These are phyloP conservation scores for Torulaspora gathmanii DNA, from an alignment of 805 yeast species.

Conservation along the genomic window DNA sequence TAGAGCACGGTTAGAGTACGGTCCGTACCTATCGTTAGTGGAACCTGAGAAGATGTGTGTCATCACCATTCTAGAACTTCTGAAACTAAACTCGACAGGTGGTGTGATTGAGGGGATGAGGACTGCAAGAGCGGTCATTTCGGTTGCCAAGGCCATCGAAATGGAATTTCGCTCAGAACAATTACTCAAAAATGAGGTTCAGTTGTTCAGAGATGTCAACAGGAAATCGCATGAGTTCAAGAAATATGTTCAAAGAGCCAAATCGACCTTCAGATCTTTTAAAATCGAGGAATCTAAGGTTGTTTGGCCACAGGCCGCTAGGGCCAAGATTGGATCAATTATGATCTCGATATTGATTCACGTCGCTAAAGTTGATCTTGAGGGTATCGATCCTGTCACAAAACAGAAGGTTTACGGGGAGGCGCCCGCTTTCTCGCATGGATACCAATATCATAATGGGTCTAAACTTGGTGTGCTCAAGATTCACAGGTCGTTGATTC, in stretches of 20 bases:
- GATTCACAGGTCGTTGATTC: conserved; percentile 63
- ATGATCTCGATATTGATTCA: conserved; percentile 69
- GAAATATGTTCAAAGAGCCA: conserved; percentile 39
- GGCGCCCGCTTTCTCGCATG: conserved; percentile 88
- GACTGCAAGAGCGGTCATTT: conserved; percentile 72
- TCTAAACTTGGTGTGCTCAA: conserved; percentile 75
- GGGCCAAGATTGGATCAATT: conserved; percentile 77
- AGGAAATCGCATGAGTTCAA: conserved; percentile 44
- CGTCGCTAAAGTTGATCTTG: conserved; percentile 76
- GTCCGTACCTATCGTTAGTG: conserved; percentile 70
- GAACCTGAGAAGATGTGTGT: conserved; percentile 78
- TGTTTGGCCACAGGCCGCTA: conserved; percentile 52
- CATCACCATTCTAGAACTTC: conserved; percentile 74
- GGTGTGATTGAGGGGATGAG: conserved; percentile 78
- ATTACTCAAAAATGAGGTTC: conserved; percentile 53
- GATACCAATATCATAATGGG: conserved; percentile 77
- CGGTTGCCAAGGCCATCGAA: conserved; percentile 82
- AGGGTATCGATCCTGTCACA: conserved; percentile 76
- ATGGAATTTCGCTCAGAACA: conserved; percentile 73
- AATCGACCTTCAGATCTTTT: conserved; percentile 37
- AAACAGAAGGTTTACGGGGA: conserved; percentile 59
- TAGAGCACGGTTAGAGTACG: conserved; percentile 51
- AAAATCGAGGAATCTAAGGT: conserved; percentile 37
- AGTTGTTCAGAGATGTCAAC: conserved; percentile 49
- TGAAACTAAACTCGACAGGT: conserved; percentile 68